Evolutionary conservation across 345 rosid genomes (phyloP).

Genomic region (Punica granatum): DNA sequence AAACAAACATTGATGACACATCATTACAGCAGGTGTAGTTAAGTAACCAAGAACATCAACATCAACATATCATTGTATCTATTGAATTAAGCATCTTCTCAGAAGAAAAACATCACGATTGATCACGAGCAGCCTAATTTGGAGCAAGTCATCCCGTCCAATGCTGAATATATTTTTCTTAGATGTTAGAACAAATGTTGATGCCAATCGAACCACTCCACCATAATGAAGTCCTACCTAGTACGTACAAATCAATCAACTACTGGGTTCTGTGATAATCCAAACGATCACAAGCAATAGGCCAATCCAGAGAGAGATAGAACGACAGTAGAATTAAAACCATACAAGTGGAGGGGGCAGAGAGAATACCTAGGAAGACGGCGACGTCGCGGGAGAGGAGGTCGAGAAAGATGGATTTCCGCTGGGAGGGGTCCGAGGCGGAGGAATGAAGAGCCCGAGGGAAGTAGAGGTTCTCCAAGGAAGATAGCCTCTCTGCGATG

Average conservation of each 20-base stretch:
- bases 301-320: background rate
- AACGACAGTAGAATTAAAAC: background rate
- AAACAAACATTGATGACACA: background rate
- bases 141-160: no score
- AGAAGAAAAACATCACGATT: background rate
- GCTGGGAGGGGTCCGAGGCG: conserved; percentile 48
- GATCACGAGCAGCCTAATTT: no score
- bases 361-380: conserved; percentile 59
- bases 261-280: no score
- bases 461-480: conserved; percentile 64
- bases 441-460: conserved; percentile 64
- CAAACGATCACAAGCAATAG: no score
- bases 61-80: background rate
- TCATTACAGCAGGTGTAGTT: background rate
- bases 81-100: background rate
- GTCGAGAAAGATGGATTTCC: conserved; percentile 75
- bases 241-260: no score
- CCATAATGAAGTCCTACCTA: no score
- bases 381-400: conserved; percentile 83
- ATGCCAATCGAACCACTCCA: no score
- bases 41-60: background rate
- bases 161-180: no score
- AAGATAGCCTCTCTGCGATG: conserved; percentile 62
- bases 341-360: background rate
- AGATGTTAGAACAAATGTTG: no score